Percentiles rank a stretch among this genome's conserved stretches.
phyloP scores from a whole-genome alignment of 1,284 basidiomycete genomes.

The Trametes polyzona region DNA sequence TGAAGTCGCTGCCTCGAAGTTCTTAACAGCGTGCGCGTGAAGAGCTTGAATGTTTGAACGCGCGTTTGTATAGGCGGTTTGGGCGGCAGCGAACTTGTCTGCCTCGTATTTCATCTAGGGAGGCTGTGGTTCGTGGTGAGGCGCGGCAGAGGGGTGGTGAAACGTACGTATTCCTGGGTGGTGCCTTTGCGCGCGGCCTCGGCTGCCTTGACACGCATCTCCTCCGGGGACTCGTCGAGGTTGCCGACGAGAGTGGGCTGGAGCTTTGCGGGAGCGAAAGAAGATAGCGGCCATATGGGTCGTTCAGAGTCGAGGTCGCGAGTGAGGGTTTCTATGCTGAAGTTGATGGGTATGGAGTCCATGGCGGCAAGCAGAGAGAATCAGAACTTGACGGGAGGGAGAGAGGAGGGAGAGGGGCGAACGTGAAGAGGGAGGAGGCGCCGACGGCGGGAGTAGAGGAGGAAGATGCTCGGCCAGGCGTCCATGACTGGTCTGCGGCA shows the following conservation, averaged over 20 bases:
- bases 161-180: slow-evolving; percentile 71
- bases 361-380: slow-evolving; percentile 19
- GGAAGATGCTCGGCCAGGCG: slow-evolving; percentile 21
- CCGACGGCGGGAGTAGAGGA: slow-evolving; percentile 26
- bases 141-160: background rate
- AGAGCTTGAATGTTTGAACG: slow-evolving; percentile 51
- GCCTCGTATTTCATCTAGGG: slow-evolving; percentile 59
- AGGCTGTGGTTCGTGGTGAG: slow-evolving; percentile 2
- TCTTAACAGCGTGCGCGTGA: slow-evolving; percentile 53
- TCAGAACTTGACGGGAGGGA: slow-evolving; percentile 1
- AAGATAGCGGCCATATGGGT: slow-evolving; percentile 84
- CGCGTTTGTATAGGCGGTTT: slow-evolving; percentile 49
- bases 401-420: slow-evolving; percentile 30
- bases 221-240: slow-evolving; percentile 81
- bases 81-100: slow-evolving; percentile 45
- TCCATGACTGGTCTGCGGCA: slow-evolving; percentile 49
- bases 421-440: slow-evolving; percentile 46
- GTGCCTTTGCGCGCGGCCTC: slow-evolving; percentile 62
- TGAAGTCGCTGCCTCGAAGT: slow-evolving; percentile 26
- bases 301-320: slow-evolving; percentile 72
- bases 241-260: slow-evolving; percentile 73
- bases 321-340: slow-evolving; percentile 61
- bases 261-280: slow-evolving; percentile 78
- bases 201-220: slow-evolving; percentile 74
- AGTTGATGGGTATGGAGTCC: slow-evolving; percentile 7